phyloP scores from a whole-genome alignment of 1,139 yeast genomes.

The Yamadazyma siamensis region DNA sequence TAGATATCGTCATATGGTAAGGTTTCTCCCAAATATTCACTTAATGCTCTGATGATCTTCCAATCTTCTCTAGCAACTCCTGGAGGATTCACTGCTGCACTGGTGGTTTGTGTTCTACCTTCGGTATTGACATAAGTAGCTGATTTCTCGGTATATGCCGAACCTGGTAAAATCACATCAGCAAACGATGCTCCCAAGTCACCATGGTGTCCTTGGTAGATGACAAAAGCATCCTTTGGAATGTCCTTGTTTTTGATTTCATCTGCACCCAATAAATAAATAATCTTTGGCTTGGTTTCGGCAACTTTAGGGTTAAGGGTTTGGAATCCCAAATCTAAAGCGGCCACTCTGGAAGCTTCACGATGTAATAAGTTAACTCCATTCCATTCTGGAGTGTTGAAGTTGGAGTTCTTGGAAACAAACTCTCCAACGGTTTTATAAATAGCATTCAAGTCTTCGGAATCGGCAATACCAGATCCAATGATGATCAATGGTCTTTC shows the following conservation, averaged over 20 bases:
- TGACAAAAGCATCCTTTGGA: conserved; percentile 83
- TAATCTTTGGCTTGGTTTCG: conserved; percentile 63
- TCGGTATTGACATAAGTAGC: conserved; percentile 91
- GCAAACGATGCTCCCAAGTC: conserved; percentile 87
- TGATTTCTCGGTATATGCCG: conserved; percentile 86
- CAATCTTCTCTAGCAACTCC: conserved; percentile 93
- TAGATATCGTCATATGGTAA: conserved; percentile 77
- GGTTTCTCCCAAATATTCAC: conserved; percentile 69
- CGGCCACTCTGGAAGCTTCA: conserved; percentile 84
- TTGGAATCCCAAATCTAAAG: conserved; percentile 79
- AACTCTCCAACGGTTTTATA: conserved; percentile 63
- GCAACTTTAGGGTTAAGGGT: conserved; percentile 48
- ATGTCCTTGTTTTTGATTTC: conserved; percentile 67
- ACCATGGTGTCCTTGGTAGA: conserved; percentile 93
- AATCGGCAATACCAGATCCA: conserved; percentile 78
- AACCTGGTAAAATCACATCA: conserved; percentile 82
- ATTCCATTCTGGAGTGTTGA: conserved; percentile 75
- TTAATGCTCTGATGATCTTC: conserved; percentile 81
- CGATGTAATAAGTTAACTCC: conserved; percentile 81
- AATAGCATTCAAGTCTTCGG: conserved; percentile 61
- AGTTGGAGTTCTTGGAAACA: conserved; percentile 54
- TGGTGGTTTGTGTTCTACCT: conserved; percentile 81
- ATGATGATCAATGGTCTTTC: conserved; percentile 75
- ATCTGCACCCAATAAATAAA: conserved; percentile 83
- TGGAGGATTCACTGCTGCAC: conserved; percentile 90